Conservation (phyloP, 805 yeast species). For the Candida maesae region DNA sequence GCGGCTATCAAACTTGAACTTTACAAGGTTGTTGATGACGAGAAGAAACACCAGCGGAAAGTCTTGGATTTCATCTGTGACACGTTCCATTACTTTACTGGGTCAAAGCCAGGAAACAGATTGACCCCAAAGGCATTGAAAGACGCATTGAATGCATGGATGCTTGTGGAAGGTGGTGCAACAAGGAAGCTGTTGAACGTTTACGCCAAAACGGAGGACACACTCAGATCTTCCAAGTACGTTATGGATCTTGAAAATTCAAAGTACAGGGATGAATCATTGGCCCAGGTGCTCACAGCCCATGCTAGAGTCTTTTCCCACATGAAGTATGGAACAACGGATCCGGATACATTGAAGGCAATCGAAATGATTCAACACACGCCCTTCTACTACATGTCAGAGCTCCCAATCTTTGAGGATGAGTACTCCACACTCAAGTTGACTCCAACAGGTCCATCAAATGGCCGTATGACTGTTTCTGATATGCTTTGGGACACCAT, state of each 20-base stretch:
- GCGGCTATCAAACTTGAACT: not conserved
- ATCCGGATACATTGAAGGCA: not conserved
- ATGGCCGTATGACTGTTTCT: too few relatives aligned
- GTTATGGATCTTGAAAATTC: not conserved
- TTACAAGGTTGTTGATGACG: not conserved
- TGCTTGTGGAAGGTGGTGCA: not conserved
- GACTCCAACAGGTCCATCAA: too few relatives aligned
- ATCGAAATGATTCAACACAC: not conserved
- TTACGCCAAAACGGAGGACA: not conserved
- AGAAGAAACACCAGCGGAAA: not conserved
- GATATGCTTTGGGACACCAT: too few relatives aligned
- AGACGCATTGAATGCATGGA: not conserved
- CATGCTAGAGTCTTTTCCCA: not conserved
- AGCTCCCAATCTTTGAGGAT: not conserved
- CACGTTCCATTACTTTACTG: not conserved
- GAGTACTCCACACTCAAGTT: not conserved
- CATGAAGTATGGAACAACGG: not conserved
- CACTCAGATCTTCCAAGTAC: not conserved
- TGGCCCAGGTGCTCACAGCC: not conserved
- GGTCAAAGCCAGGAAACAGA: not conserved
- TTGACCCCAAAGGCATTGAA: not conserved
- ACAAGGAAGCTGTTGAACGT: not conserved
- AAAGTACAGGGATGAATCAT: not conserved
- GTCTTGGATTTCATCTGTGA: not conserved
- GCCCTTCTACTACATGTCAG: not conserved